phyloP scores from a whole-genome alignment of 139 green algal species.

The Micractinium conductrix region DNA sequence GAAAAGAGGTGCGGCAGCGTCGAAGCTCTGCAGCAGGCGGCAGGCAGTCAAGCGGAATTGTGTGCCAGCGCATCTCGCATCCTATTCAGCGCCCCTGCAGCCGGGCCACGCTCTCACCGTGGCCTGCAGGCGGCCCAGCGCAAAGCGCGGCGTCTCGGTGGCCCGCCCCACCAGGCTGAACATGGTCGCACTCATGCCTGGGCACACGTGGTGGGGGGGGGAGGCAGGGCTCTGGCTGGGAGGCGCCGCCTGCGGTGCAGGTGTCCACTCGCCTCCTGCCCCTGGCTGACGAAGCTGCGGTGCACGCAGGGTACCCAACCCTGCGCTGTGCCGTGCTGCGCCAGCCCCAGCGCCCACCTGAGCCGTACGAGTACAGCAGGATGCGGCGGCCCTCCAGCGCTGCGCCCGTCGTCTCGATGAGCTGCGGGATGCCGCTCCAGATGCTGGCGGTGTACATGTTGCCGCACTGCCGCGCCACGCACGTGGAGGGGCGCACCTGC shows the following conservation, averaged over 20 bases:
- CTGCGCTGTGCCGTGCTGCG: no score
- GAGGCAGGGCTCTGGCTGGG: no score
- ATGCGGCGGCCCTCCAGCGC: constrained; percentile 58
- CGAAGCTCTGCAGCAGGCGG: not conserved
- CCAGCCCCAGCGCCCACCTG: no score
- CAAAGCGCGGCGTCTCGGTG: constrained; percentile 36
- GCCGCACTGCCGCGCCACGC: constrained; percentile 58
- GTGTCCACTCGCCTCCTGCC: no score
- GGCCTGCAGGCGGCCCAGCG: constrained; percentile 36
- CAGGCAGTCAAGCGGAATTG: not conserved
- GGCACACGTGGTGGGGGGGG: no score
- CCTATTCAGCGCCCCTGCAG: no score
- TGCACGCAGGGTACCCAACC: no score
- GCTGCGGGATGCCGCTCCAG: constrained; percentile 39
- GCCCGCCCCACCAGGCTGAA: constrained; percentile 60
- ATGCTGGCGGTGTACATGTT: constrained; percentile 82
- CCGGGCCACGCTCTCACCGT: constrained; percentile 23
- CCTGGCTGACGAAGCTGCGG: no score
- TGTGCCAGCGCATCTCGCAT: not conserved
- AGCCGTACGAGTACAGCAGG: constrained; percentile 85
- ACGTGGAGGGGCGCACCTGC: constrained; percentile 59
- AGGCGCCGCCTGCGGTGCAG: no score
- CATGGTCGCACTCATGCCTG: constrained; percentile 65
- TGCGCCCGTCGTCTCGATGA: constrained; percentile 59
- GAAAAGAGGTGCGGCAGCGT: not conserved